phyloP scores from a whole-genome alignment of 306 rosid species.

The Acacia melanoxylon region DNA sequence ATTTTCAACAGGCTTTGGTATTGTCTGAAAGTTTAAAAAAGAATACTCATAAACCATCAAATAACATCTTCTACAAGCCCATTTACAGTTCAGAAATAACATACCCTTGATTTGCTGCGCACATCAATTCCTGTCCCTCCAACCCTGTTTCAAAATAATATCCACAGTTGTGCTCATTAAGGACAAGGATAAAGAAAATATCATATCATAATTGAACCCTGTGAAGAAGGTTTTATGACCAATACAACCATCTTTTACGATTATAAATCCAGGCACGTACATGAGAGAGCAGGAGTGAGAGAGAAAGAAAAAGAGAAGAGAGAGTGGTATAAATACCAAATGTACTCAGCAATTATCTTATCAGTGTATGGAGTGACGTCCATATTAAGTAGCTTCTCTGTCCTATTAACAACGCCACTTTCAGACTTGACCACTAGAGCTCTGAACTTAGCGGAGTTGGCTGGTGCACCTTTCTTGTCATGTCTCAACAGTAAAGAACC shows the following conservation, averaged over 20 bases:
- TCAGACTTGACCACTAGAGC: conserved; percentile 66
- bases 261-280: neutral
- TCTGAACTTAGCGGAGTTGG: conserved; percentile 59
- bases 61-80: conserved; percentile 9
- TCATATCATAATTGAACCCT: neutral
- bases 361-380: conserved; percentile 81
- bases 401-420: conserved; percentile 67
- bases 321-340: conserved; percentile 58
- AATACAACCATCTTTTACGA: neutral
- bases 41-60: conserved; percentile 5
- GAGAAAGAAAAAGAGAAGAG: neutral
- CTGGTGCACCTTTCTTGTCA: conserved; percentile 56
- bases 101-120: conserved; percentile 96
- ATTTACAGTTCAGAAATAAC: conserved; percentile 30
- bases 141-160: conserved; percentile 57
- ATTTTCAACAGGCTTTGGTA: conserved; percentile 84
- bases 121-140: conserved; percentile 95
- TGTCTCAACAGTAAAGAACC: conserved; percentile 67
- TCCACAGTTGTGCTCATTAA: conserved; percentile 22
- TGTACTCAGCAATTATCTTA: conserved; percentile 94
- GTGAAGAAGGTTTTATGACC: neutral
- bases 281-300: neutral
- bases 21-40: conserved; percentile 59
- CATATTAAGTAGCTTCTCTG: conserved; percentile 74
- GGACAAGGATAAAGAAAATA: conserved; percentile 22